Base-by-base conservation (phyloP, 1,284 basidiomycete genomes). In the Cryptococcus wingfieldii region DNA sequence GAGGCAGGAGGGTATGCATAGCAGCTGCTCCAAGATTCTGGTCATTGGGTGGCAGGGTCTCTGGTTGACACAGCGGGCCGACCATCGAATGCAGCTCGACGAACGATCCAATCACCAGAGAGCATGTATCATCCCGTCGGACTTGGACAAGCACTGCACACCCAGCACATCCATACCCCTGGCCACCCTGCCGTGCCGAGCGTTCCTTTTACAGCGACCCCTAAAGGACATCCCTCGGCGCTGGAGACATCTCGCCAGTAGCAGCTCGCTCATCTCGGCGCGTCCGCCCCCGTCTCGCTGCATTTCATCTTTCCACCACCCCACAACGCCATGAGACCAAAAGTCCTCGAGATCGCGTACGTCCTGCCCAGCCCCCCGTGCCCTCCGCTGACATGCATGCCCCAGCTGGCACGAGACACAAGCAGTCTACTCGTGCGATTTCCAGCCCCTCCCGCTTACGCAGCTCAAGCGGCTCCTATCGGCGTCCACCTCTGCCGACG, bases 361-460 rank as follows among this genome's bases (percentile, higher is more conserved):
- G 47, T 8, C 25, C 23, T 31, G 38, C 16, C 28, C 23, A 28
- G 12, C 4, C 7, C 16, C 19, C 18, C 44, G n/a, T 38, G 41
- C 49, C 44, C 41, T 51, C 31, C 49, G 34, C 48, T 34, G 27
- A 10, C 37, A 34, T 47, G 16, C 37, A 41, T 25, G 27, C 18
- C 27, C 18, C 56, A 78, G 76, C 39, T 97, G 93, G 93, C 92
- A 96, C 80, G 90, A 94, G 79, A 77, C 75, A 2, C 92, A 90
- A 72, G 91, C 93, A 27, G 93, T 96, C 75, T 92, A 90, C 53
- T 89, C 89, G 18, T 91, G 89, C 76, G 93, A 97, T 80, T 94
- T 95, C 68, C 93, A 97, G 71, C 87, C 89, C 3, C 64, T 79
- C n/a, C 74, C 77, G 1, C 67, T 73, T 1, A 65, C 76, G 6